phyloP scores from a whole-genome alignment of 805 yeast genomes.

The Diddensiella transvaalensis region DNA sequence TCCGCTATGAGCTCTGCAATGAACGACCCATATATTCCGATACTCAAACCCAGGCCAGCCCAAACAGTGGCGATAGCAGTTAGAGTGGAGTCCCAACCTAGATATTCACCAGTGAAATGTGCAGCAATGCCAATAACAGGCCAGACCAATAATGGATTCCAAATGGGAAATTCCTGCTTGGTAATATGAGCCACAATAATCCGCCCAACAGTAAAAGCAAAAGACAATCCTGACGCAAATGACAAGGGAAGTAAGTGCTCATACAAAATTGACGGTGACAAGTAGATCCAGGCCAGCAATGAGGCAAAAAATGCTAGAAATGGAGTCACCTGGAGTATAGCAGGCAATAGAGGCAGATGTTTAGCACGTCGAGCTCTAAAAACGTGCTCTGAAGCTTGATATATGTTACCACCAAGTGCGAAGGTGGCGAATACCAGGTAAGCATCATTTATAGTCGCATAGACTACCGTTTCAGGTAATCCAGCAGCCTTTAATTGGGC shows the following conservation, averaged over 20 bases:
- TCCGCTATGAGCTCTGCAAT: constrained; percentile 74
- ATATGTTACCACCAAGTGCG: constrained; percentile 63
- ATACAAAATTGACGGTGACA: constrained; percentile 45
- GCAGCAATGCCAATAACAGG: constrained; percentile 42
- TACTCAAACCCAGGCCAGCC: constrained; percentile 66
- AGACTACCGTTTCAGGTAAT: constrained; percentile 7
- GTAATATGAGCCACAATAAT: constrained; percentile 86
- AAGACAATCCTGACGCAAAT: constrained; percentile 64
- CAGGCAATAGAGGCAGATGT: constrained; percentile 33
- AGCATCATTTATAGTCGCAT: constrained; percentile 35
- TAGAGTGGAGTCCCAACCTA: constrained; percentile 34
- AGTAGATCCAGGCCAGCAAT: constrained; percentile 41
- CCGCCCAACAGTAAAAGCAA: constrained; percentile 87
- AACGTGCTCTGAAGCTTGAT: constrained; percentile 67
- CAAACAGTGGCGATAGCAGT: constrained; percentile 55
- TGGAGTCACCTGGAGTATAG: constrained; percentile 57
- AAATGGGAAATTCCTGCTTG: constrained; percentile 66
- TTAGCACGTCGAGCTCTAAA: constrained; percentile 42
- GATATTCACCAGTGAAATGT: constrained; percentile 23
- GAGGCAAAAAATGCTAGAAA: constrained; percentile 56
- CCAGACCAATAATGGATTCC: constrained; percentile 55
- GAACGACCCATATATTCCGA: constrained; percentile 72
- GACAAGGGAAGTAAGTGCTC: constrained; percentile 50
- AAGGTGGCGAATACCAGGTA: constrained; percentile 51
- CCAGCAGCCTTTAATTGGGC: neutral